These are phyloP conservation scores for Aspergillus alliaceus DNA, from an alignment of 2,329 filamentous ascomycete species.

Conservation along the genomic window DNA sequence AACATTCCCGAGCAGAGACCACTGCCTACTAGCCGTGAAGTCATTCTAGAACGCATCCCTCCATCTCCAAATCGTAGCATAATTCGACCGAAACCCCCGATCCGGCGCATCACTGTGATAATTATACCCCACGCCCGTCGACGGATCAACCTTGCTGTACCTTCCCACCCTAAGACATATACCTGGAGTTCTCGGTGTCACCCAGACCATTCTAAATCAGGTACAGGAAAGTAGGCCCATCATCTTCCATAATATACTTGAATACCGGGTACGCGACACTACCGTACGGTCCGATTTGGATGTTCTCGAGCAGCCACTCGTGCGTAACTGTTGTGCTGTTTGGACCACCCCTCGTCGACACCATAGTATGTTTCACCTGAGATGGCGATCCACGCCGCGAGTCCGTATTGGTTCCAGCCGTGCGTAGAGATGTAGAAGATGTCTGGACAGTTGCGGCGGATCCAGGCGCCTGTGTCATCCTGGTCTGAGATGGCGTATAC, in stretches of 20 bases:
- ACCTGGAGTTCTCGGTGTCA: constrained; percentile 39
- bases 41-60: constrained; percentile 53
- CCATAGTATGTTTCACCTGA: constrained; percentile 47
- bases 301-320: constrained; percentile 54
- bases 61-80: constrained; percentile 56
- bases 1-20: constrained; percentile 35
- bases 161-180: constrained; percentile 46
- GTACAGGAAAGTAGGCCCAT: constrained; percentile 44
- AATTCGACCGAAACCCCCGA: constrained; percentile 39
- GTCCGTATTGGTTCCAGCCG: constrained; percentile 33
- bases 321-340: constrained; percentile 51
- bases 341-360: constrained; percentile 51
- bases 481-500: constrained; percentile 61
- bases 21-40: constrained; percentile 51
- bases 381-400: constrained; percentile 45
- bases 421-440: constrained; percentile 59
- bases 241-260: constrained; percentile 53
- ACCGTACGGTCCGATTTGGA: constrained; percentile 53
- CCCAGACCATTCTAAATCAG: constrained; percentile 45
- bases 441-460: constrained; percentile 54
- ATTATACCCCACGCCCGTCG: constrained; percentile 1
- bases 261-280: constrained; percentile 43
- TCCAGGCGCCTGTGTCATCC: constrained; percentile 58
- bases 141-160: constrained; percentile 28
- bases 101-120: constrained; percentile 38